Evolutionary conservation across 2,329 filamentous ascomycete species (phyloP), one percentile per base, ranked within the genome.

Genomic region (Hansfordia pulvinata): DNA sequence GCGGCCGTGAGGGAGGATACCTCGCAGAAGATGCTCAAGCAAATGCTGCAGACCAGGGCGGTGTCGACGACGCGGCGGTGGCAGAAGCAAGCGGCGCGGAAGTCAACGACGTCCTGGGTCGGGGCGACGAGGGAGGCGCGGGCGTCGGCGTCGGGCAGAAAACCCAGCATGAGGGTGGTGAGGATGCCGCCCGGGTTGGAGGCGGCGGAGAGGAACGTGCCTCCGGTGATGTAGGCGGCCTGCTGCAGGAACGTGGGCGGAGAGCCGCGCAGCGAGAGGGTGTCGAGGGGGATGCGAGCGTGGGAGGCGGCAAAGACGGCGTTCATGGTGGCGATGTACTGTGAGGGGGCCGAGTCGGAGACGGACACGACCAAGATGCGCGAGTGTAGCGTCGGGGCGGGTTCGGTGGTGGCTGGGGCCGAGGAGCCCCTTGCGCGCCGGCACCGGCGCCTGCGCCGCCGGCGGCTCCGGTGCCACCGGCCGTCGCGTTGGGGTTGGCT

Each of bases 261-360:
- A n/a, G n/a, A n/a, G 13, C 83, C 84, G 21, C 78, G 74, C 9
- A 98, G 64, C 38, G 92, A 80, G 33, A 93, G 69, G 18, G 93
- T 88, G 50, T 98, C 90, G 42, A 98, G 85, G 14, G 86, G 82
- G 36, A 98, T 84, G 40, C 73, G 72, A 29, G 85, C 69, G 36
- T 88, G 76, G 44, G 93, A 82, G 32, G 88, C 90, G 3, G 90
- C 90, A 53, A 98, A 98, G 34, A 96, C 93, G 42, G 79, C 73
- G 56, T 98, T 98, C 90, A 98, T 98, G 39, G 93, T 90, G 1
- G 88, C 80, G 30, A 98, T 98, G 58, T 98, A 98, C 52, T 96
- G 80, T 5, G 85, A 75, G 0, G 93, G 71, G 42, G 88, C 81
- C 21, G 68, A 66, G 44, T 84, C 84, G 24, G 83, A 93, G 4